Conservation (phyloP, 495 filamentous ascomycete genomes). For the Penicillium soppii region DNA sequence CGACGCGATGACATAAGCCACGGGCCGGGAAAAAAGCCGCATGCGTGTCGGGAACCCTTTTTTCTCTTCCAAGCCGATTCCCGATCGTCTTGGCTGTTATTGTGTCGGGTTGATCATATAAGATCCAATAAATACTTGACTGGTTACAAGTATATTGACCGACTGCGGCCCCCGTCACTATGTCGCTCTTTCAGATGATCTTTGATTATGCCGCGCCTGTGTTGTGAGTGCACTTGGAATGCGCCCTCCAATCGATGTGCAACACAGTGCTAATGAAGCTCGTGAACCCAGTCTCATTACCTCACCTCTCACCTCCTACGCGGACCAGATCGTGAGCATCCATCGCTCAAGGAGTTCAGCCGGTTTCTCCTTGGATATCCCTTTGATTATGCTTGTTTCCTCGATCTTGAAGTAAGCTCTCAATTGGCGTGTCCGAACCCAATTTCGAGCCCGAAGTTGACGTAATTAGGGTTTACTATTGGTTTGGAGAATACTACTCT, state of each 20-base stretch:
- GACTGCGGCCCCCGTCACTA: conserved; percentile 14
- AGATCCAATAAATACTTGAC: not conserved
- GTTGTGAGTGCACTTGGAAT: conserved; percentile 34
- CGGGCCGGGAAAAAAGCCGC: conserved; percentile 19
- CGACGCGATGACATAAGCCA: conserved; percentile 25
- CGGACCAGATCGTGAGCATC: conserved; percentile 90
- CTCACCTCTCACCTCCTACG: conserved; percentile 83
- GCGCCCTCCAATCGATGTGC: not conserved
- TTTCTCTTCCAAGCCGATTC: conserved; percentile 1
- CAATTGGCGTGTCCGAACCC: not conserved
- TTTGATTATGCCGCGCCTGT: conserved; percentile 49
- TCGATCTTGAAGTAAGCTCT: conserved; percentile 78
- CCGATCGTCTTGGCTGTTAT: not conserved
- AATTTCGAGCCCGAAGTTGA: not conserved
- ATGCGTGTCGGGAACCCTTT: conserved; percentile 14
- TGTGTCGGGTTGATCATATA: not conserved
- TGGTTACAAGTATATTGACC: conserved; percentile 5
- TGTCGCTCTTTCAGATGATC: conserved; percentile 40
- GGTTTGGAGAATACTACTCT: conserved; percentile 85
- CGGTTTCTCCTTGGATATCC: conserved; percentile 89
- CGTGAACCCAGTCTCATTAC: conserved; percentile 59
- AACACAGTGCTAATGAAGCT: conserved; percentile 6
- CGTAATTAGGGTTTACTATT: conserved; percentile 78
- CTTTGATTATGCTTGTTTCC: conserved; percentile 94
- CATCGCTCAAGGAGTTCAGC: conserved; percentile 76